phyloP scores from a whole-genome alignment of 495 filamentous ascomycete genomes.

The Lasiosphaeriaceae sp. region DNA sequence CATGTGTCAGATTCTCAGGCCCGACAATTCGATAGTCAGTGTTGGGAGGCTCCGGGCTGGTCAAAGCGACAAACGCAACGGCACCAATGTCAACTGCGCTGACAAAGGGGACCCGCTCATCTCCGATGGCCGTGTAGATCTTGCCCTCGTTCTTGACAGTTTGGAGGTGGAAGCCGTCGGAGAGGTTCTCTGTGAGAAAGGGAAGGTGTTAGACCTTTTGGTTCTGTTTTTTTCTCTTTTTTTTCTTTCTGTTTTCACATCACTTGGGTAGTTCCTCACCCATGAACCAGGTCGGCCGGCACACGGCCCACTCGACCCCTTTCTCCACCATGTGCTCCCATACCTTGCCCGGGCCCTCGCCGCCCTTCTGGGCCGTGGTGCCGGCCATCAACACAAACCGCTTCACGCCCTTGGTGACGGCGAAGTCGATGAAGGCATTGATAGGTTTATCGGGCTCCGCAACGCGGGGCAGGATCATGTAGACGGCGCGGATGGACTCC shows the following conservation, averaged over 20 bases:
- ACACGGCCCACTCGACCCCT: constrained; percentile 6
- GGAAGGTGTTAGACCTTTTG: too few species aligned
- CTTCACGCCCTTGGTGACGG: constrained; percentile 1
- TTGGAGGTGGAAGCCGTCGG: neutral
- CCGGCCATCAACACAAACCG: constrained; percentile 3
- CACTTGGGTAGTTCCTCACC: too few species aligned
- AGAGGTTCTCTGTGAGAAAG: constrained; percentile 6
- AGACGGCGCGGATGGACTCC: constrained; percentile 1
- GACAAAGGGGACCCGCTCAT: neutral
- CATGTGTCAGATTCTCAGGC: neutral
- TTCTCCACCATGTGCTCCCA: constrained; percentile 3
- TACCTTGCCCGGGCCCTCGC: neutral
- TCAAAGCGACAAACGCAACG: constrained; percentile 1
- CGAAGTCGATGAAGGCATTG: constrained; percentile 4
- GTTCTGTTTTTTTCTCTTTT: too few species aligned
- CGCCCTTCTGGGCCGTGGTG: neutral
- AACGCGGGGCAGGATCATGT: neutral
- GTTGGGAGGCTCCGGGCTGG: neutral
- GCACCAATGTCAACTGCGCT: neutral
- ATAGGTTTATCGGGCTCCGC: neutral
- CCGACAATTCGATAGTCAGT: constrained; percentile 1
- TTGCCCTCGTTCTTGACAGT: neutral
- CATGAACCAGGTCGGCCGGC: constrained; percentile 1
- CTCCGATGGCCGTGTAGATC: neutral
- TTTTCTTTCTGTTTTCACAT: too few species aligned